Evolutionary conservation across 2,329 filamentous ascomycete species (phyloP).

Genomic region (Talaromyces verruculosus): DNA sequence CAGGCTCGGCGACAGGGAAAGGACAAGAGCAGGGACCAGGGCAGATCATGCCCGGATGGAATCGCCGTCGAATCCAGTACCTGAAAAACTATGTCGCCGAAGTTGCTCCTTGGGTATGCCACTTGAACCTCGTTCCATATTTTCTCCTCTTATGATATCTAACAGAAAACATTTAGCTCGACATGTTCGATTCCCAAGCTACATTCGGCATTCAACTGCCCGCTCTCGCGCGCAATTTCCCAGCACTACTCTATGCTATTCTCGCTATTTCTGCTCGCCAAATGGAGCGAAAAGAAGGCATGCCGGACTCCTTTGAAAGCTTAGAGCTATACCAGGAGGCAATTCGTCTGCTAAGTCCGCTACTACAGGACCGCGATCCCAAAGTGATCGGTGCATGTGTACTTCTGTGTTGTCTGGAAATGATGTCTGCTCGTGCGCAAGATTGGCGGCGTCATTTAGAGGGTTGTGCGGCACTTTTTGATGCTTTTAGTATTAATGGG

Average conservation of each 20-base stretch:
- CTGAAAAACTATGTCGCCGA: conserved; percentile 55
- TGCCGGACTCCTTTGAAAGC: conserved; percentile 50
- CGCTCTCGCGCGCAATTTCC: conserved; percentile 49
- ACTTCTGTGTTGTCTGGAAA: conserved; percentile 56
- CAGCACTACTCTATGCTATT: conserved; percentile 51
- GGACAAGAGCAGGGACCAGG: neutral
- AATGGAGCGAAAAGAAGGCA: conserved; percentile 52
- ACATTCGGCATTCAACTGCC: conserved; percentile 56
- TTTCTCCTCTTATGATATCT: neutral
- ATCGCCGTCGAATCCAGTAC: conserved; percentile 31
- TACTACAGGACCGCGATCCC: conserved; percentile 50
- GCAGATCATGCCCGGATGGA: neutral
- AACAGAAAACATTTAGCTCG: conserved; percentile 39
- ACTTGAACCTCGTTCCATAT: neutral
- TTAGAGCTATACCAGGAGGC: conserved; percentile 56
- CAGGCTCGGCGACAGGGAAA: conserved; percentile 25
- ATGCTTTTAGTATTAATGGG: conserved; percentile 53
- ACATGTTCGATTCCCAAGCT: conserved; percentile 57
- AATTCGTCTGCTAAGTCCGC: conserved; percentile 50
- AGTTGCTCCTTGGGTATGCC: conserved; percentile 50
- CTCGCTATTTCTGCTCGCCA: conserved; percentile 56
- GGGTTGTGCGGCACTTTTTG: conserved; percentile 56
- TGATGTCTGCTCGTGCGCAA: conserved; percentile 51
- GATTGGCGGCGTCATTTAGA: conserved; percentile 59
- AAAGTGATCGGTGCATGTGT: conserved; percentile 56